phyloP scores from a whole-genome alignment of 179 eudicot genomes.

The Spergularia azorica region DNA sequence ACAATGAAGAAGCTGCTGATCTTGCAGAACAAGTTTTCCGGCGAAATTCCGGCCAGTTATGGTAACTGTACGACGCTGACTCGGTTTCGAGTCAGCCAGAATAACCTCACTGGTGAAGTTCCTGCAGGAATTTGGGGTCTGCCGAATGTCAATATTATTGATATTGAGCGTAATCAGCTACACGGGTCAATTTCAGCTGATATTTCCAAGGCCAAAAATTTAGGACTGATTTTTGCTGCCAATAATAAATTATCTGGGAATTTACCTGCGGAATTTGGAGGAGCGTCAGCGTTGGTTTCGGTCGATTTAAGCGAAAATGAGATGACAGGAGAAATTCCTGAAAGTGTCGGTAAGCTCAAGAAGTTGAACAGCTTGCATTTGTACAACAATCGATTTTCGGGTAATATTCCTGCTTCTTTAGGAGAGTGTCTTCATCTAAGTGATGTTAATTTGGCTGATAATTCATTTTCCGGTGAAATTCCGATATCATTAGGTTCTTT shows the following conservation, averaged over 20 bases:
- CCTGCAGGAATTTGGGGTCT: conserved; percentile 87
- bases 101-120: conserved; percentile 63
- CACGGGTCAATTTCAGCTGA: conserved; percentile 59
- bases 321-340: conserved; percentile 56
- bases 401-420: conserved; percentile 59
- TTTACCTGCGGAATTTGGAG: conserved; percentile 57
- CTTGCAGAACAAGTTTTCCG: conserved; percentile 69
- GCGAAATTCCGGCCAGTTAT: conserved; percentile 66
- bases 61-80: conserved; percentile 54
- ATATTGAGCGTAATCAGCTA: conserved; percentile 54
- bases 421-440: conserved; percentile 55
- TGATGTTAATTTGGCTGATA: conserved; percentile 60
- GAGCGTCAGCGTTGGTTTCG: conserved; percentile 36
- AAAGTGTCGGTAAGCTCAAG: conserved; percentile 47
- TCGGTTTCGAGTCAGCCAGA: conserved; percentile 75
- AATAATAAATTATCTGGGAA: conserved; percentile 60
- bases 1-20: conserved; percentile 61
- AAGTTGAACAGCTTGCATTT: conserved; percentile 49
- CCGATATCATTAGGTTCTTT: conserved; percentile 65
- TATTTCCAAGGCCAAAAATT: conserved; percentile 52
- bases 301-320: conserved; percentile 57
- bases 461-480: conserved; percentile 60
- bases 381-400: conserved; percentile 53
- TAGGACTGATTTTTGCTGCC: conserved; percentile 39
- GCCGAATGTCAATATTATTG: conserved; percentile 56